These are phyloP conservation scores for Boletus eberwhitei DNA, from an alignment of 768 basidiomycete genomes.

Conservation along the genomic window DNA sequence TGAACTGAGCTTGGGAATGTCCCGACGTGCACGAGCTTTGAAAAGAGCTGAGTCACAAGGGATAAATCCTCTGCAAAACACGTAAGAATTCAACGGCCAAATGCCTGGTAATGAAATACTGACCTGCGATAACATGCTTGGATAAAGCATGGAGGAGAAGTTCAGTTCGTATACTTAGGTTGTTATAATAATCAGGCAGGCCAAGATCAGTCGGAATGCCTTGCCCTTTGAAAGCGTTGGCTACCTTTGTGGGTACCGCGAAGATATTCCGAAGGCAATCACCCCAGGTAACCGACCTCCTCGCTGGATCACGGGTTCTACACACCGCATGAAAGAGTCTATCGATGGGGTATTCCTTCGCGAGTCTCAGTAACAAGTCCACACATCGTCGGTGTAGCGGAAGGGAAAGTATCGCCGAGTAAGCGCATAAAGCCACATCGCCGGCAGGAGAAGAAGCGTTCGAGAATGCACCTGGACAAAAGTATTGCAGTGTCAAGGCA, in stretches of 20 bases:
- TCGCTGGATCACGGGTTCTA: constrained; percentile 19
- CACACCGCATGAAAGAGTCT: constrained; percentile 57
- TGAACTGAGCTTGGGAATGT: constrained; percentile 55
- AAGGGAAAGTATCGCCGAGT: constrained; percentile 57
- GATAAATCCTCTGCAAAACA: constrained; percentile 36
- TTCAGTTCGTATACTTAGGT: constrained; percentile 52
- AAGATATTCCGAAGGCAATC: constrained; percentile 65
- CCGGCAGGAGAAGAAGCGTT: constrained; percentile 49
- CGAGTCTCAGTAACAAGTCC: constrained; percentile 50
- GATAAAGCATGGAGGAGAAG: constrained; percentile 47
- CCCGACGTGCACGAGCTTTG: constrained; percentile 66
- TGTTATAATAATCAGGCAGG: constrained; percentile 53
- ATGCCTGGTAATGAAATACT: constrained; percentile 16
- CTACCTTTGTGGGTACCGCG: constrained; percentile 71
- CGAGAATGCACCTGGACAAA: constrained; percentile 63
- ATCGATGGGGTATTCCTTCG: constrained; percentile 64
- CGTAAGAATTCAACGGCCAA: constrained; percentile 7
- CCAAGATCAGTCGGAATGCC: constrained; percentile 48
- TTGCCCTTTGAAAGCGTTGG: constrained; percentile 59
- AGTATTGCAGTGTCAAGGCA: constrained; percentile 60
- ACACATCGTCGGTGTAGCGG: constrained; percentile 50
- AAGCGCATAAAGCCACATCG: constrained; percentile 55
- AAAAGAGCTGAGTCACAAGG: constrained; percentile 49
- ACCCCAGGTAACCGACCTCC: constrained; percentile 58
- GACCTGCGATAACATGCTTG: constrained; percentile 39